Conservation (phyloP, 208 protist species). For the Trypanosoma caninum region DNA sequence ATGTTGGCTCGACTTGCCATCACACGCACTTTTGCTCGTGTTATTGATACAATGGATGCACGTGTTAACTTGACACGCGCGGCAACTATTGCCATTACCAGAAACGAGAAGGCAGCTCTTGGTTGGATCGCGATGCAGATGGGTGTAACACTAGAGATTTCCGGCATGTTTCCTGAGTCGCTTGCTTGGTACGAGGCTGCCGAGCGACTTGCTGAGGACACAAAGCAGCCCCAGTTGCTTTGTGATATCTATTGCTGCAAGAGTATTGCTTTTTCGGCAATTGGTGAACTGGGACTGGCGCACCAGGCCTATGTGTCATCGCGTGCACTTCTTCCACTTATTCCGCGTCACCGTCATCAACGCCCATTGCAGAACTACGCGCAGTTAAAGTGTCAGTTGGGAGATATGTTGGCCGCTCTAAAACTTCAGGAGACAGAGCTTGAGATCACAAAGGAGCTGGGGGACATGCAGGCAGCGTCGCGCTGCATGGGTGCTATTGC, state of each 20-base stretch:
- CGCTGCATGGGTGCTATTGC: conserved; percentile 51
- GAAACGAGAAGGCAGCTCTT: conserved; percentile 30
- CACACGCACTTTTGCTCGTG: conserved; percentile 42
- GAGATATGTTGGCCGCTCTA: conserved; percentile 44
- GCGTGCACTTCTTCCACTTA: conserved; percentile 20
- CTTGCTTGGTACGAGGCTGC: conserved; percentile 42
- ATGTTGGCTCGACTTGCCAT: conserved; percentile 47
- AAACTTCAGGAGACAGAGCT: conserved; percentile 39
- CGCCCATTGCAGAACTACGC: conserved; percentile 51
- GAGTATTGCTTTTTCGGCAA: conserved; percentile 42
- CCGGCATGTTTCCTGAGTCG: conserved; percentile 35
- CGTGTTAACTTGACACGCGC: conserved; percentile 34
- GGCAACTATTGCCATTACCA: conserved; percentile 28
- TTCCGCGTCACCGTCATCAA: conserved; percentile 33
- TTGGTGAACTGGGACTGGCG: conserved; percentile 29
- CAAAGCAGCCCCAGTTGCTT: conserved; percentile 34
- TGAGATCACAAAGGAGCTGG: conserved; percentile 33
- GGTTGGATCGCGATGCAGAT: conserved; percentile 55
- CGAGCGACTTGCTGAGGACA: conserved; percentile 26
- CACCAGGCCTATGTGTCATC: conserved; percentile 24
- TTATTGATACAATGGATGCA: conserved; percentile 46
- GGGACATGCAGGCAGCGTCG: conserved; percentile 26
- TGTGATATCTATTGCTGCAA: conserved; percentile 50
- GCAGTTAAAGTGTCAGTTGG: conserved; percentile 47
- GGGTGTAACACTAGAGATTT: conserved; percentile 54